phyloP scores from a whole-genome alignment of 2,329 filamentous ascomycete genomes.

The Sclerotinia sclerotiorum region DNA sequence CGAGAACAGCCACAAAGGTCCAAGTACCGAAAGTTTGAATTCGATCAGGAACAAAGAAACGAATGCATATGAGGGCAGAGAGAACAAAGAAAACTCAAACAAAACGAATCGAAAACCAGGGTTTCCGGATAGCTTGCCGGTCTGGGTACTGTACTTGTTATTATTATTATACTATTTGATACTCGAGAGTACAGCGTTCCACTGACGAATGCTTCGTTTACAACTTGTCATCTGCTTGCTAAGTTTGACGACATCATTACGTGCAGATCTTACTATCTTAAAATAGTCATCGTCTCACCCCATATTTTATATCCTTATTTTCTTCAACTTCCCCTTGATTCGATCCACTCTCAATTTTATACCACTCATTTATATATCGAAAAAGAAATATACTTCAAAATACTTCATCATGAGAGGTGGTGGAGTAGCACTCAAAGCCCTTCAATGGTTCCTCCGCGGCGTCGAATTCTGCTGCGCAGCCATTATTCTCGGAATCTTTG shows the following conservation, averaged over 20 bases:
- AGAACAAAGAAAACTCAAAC: slow-evolving; percentile 5
- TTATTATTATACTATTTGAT: background rate
- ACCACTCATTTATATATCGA: background rate
- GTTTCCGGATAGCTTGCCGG: background rate
- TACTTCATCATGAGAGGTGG: slow-evolving; percentile 54
- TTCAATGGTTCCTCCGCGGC: slow-evolving; percentile 70
- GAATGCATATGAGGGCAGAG: background rate
- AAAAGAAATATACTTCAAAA: background rate
- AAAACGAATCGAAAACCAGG: background rate
- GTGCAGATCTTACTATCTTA: slow-evolving; percentile 1
- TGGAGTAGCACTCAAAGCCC: slow-evolving; percentile 64
- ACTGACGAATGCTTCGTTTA: background rate
- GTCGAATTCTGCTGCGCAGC: slow-evolving; percentile 72
- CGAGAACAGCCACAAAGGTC: slow-evolving; percentile 3
- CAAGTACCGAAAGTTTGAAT: background rate
- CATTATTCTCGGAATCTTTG: slow-evolving; percentile 75
- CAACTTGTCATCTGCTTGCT: background rate
- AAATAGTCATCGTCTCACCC: background rate
- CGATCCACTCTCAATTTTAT: background rate
- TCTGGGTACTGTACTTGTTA: background rate
- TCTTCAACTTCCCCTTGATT: background rate
- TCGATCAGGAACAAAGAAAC: background rate
- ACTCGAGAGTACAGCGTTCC: no score
- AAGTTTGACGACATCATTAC: slow-evolving; percentile 9
- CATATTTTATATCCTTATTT: background rate